Evolutionary conservation across 768 basidiomycete genomes (phyloP).

Genomic region (Phallus indusiatus): DNA sequence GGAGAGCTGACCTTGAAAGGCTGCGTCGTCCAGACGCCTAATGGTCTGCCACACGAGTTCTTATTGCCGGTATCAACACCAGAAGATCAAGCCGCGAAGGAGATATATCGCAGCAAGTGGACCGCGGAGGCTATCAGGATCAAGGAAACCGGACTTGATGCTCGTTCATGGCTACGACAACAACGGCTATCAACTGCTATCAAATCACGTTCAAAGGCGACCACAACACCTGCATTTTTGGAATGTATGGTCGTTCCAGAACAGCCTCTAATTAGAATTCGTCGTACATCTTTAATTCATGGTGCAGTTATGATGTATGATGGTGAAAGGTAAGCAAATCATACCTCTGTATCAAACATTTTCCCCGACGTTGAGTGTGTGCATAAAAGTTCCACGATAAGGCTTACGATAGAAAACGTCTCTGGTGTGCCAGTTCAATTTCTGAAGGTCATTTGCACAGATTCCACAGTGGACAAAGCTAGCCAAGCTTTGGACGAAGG

Average conservation of each 20-base stretch:
- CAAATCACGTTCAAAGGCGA: constrained; percentile 14
- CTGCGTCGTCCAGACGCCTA: constrained; percentile 66
- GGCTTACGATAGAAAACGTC: constrained; percentile 84
- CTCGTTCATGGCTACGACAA: constrained; percentile 49
- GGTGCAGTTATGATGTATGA: constrained; percentile 93
- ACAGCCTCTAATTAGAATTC: constrained; percentile 80
- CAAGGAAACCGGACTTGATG: constrained; percentile 49
- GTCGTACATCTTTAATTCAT: constrained; percentile 82
- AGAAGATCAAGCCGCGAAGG: constrained; percentile 44
- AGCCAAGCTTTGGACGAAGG: constrained; percentile 74
- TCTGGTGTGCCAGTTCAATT: constrained; percentile 79
- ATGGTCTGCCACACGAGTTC: constrained; percentile 63
- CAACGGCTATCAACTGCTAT: constrained; percentile 28
- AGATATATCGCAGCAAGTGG: constrained; percentile 18
- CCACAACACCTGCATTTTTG: constrained; percentile 41
- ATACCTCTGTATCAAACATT: neutral
- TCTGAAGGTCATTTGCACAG: constrained; percentile 77
- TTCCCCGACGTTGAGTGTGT: constrained; percentile 8
- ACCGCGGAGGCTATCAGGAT: constrained; percentile 6
- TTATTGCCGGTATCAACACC: constrained; percentile 63
- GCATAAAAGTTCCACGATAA: constrained; percentile 59
- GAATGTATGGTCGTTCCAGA: constrained; percentile 80
- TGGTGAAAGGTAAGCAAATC: constrained; percentile 67
- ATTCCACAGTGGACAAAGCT: constrained; percentile 73
- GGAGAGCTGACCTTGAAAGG: constrained; percentile 71